Conservation (phyloP, 176 grass and related monocot genomes). For the Saccharum spontaneum region DNA sequence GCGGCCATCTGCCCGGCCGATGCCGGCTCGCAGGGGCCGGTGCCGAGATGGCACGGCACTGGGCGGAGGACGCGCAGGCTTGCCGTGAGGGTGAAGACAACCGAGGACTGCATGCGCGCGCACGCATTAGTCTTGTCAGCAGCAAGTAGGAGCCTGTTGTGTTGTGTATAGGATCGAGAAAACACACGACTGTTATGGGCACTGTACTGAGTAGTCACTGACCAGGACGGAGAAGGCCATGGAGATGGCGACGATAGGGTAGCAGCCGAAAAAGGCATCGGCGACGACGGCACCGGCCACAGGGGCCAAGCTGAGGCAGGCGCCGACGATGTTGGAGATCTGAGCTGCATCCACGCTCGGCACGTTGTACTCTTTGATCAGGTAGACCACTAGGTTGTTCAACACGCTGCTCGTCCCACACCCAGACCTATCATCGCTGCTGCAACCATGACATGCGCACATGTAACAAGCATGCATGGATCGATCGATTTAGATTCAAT, state of each 20-base stretch:
- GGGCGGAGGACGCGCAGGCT: constrained; percentile 39
- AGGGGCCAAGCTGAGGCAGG: constrained; percentile 55
- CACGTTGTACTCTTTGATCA: constrained; percentile 70
- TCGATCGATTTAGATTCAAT: not conserved
- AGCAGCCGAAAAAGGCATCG: constrained; percentile 78
- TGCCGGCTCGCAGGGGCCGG: constrained; percentile 36
- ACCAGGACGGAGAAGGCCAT: constrained; percentile 47
- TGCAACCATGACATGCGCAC: not conserved
- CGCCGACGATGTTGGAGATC: constrained; percentile 61
- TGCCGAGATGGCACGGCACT: constrained; percentile 10
- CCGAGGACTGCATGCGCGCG: constrained; percentile 36
- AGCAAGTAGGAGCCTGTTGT: too few relatives aligned
- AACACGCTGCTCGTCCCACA: constrained; percentile 22
- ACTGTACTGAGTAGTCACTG: not conserved
- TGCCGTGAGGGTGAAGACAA: constrained; percentile 67
- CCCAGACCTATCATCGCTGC: constrained; percentile 46
- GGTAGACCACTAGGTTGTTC: constrained; percentile 63
- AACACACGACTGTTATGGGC: too few relatives aligned
- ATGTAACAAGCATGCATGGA: not conserved
- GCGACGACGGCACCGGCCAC: constrained; percentile 65
- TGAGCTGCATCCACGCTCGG: constrained; percentile 68
- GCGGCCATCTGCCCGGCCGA: constrained; percentile 42
- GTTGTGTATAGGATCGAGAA: not conserved
- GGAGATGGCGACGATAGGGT: constrained; percentile 51
- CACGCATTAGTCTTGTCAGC: not conserved